Conservation (phyloP, 495 filamentous ascomycete species). For the Pseudevernia furfuracea region DNA sequence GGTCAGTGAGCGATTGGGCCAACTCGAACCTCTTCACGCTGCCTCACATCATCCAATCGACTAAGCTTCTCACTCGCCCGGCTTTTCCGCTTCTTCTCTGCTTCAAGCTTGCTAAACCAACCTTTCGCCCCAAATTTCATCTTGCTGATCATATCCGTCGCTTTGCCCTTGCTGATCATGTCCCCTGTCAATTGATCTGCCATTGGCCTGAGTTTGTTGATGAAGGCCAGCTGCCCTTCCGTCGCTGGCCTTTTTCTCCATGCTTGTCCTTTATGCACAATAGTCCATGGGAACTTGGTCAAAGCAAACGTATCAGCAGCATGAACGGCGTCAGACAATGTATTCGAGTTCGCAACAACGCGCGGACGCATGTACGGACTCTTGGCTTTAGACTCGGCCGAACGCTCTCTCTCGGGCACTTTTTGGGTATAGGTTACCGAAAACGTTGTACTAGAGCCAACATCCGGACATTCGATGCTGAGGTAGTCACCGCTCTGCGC, state of each 20-base stretch:
- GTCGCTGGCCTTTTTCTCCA: conserved; percentile 68
- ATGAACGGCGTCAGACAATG: conserved; percentile 65
- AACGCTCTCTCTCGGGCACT: conserved; percentile 16
- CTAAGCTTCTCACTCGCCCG: conserved; percentile 30
- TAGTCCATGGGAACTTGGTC: conserved; percentile 45
- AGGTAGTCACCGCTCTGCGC: conserved; percentile 50
- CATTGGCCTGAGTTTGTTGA: conserved; percentile 58
- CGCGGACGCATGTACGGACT: conserved; percentile 59
- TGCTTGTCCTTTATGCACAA: conserved; percentile 30
- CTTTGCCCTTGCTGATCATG: conserved; percentile 69
- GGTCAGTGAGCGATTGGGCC: conserved; percentile 46
- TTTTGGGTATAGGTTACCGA: conserved; percentile 24
- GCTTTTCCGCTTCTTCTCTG: conserved; percentile 39
- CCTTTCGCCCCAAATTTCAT: conserved; percentile 74
- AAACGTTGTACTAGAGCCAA: conserved; percentile 3
- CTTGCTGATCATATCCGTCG: conserved; percentile 89
- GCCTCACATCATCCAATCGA: conserved; percentile 35
- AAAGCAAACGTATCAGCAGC: conserved; percentile 75
- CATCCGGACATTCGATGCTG: conserved; percentile 46
- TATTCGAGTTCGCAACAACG: conserved; percentile 48
- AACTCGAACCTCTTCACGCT: conserved; percentile 53
- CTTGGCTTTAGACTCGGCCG: conserved; percentile 28
- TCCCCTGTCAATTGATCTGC: conserved; percentile 45
- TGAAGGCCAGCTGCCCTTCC: conserved; percentile 56
- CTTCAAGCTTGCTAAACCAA: conserved; percentile 49